These are phyloP conservation scores for Waltiozyma sp. DNA, from an alignment of 1,139 yeast species.

Conservation along the genomic window DNA sequence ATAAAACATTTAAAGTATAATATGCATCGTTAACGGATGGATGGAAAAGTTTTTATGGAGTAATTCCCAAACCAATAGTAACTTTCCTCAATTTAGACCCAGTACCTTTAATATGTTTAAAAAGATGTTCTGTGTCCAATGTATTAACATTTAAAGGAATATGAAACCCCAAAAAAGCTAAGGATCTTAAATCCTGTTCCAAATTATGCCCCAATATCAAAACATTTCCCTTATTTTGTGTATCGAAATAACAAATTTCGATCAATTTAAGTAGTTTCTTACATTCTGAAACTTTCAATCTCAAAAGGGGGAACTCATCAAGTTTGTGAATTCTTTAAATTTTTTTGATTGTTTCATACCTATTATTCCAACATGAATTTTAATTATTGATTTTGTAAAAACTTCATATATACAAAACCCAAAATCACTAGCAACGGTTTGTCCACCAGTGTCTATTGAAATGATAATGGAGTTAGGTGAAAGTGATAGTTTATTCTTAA, in stretches of 20 bases:
- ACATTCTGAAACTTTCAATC: slow-evolving; percentile 1
- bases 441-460: slow-evolving; percentile 8
- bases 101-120: neutral
- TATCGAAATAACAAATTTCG: slow-evolving; percentile 1
- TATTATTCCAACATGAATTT: slow-evolving; percentile 7
- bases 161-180: slow-evolving; percentile 1
- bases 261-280: slow-evolving; percentile 1
- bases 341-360: slow-evolving; percentile 3
- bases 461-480: slow-evolving; percentile 4
- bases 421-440: slow-evolving; percentile 2
- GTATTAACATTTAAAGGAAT: slow-evolving; percentile 1
- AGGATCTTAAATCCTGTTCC: slow-evolving; percentile 5
- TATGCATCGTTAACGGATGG: slow-evolving; percentile 10
- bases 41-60: slow-evolving; percentile 7
- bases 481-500: neutral
- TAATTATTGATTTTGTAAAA: slow-evolving; percentile 3
- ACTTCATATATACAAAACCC: slow-evolving; percentile 9
- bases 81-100: slow-evolving; percentile 4
- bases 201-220: slow-evolving; percentile 8
- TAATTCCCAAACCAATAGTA: slow-evolving; percentile 2
- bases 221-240: neutral
- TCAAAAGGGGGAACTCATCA: slow-evolving; percentile 4
- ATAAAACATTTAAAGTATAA: slow-evolving; percentile 6
- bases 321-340: slow-evolving; percentile 1
- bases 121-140: slow-evolving; percentile 5